These are phyloP conservation scores for Trichothecium roseum DNA, from an alignment of 2,329 filamentous ascomycete genomes.

Conservation along the genomic window DNA sequence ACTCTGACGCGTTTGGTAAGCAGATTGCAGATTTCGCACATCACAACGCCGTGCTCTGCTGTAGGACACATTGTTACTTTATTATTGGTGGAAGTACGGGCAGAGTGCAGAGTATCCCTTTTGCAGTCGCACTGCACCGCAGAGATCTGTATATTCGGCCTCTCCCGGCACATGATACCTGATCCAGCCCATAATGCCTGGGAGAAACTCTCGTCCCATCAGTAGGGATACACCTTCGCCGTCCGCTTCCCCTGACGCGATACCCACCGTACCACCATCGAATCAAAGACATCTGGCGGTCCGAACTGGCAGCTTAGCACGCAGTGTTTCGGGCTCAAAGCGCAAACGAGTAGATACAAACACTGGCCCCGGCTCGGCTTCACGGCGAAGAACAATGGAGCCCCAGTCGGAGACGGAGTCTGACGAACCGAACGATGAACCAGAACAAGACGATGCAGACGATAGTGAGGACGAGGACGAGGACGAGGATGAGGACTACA, in stretches of 20 bases:
- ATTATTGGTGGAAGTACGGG: no score
- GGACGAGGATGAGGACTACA: constrained; percentile 8
- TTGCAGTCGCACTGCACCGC: no score
- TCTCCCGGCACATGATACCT: no score
- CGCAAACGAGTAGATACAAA: constrained; percentile 19
- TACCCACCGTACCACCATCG: constrained; percentile 2
- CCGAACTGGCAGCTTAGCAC: constrained; percentile 5
- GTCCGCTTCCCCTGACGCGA: not conserved
- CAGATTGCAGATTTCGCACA: no score
- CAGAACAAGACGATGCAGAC: constrained; percentile 4
- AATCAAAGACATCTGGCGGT: constrained; percentile 13
- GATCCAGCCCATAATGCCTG: not conserved
- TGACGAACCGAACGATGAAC: no score
- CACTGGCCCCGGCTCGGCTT: constrained; percentile 11
- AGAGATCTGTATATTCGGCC: no score
- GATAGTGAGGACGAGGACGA: constrained; percentile 9
- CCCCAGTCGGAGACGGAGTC: constrained; percentile 5
- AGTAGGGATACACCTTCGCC: no score
- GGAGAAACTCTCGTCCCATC: not conserved
- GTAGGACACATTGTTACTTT: no score
- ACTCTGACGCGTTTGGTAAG: no score
- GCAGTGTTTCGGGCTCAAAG: constrained; percentile 16
- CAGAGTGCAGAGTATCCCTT: no score
- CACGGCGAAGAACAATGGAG: constrained; percentile 14
- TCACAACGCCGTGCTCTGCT: no score